phyloP scores from a whole-genome alignment of 768 basidiomycete genomes.

The Fibroporia radiculosa region DNA sequence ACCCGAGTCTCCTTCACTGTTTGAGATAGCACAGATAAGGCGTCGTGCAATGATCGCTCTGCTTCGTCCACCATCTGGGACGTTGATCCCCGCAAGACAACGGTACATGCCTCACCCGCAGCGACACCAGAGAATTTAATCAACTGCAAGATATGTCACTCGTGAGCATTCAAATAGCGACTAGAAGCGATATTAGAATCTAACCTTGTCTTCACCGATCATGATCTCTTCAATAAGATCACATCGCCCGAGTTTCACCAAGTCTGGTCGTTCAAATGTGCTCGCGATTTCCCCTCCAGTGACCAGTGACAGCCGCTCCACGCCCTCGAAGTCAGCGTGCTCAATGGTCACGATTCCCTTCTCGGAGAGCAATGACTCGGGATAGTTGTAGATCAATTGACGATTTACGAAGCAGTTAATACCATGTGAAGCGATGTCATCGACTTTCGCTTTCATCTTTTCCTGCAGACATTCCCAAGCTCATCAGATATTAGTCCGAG shows the following conservation, averaged over 20 bases:
- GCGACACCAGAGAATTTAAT: slow-evolving; percentile 99
- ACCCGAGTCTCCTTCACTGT: slow-evolving; percentile 96
- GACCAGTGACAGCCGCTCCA: slow-evolving; percentile 90
- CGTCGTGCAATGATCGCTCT: slow-evolving; percentile 95
- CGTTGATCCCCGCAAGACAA: slow-evolving; percentile 94
- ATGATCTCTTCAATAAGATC: slow-evolving; percentile 98
- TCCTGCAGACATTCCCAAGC: slow-evolving; percentile 44
- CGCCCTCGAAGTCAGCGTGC: slow-evolving; percentile 98
- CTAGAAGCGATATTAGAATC: slow-evolving; percentile 8
- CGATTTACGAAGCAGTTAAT: slow-evolving; percentile 98
- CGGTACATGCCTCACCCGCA: slow-evolving; percentile 95
- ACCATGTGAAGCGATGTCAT: slow-evolving; percentile 87
- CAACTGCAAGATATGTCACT: slow-evolving; percentile 47
- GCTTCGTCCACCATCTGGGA: slow-evolving; percentile 99
- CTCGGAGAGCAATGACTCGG: slow-evolving; percentile 91
- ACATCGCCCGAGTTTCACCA: slow-evolving; percentile 87
- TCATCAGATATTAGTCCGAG: not conserved
- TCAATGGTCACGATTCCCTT: slow-evolving; percentile 95
- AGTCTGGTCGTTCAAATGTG: slow-evolving; percentile 89
- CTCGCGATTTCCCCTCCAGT: slow-evolving; percentile 97
- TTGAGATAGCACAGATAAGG: slow-evolving; percentile 93
- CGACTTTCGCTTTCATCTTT: slow-evolving; percentile 99
- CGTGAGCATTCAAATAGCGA: slow-evolving; percentile 2
- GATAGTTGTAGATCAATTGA: slow-evolving; percentile 99
- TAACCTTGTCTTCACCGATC: slow-evolving; percentile 97